Conservation (phyloP, 1,284 basidiomycete genomes). For the Cutaneotrichosporon sp. region DNA sequence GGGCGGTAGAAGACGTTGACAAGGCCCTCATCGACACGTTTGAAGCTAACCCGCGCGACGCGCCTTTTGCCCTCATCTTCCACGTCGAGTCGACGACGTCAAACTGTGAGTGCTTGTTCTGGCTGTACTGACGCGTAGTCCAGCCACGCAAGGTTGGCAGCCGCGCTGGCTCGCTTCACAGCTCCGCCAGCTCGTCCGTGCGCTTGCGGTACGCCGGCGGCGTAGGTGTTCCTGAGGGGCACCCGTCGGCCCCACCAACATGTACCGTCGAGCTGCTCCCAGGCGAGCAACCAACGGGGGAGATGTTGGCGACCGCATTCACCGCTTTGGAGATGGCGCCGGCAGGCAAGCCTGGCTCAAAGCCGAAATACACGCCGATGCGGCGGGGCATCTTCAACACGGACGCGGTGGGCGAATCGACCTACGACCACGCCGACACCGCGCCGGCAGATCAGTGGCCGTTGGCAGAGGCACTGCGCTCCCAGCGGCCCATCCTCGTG, state of each 20-base stretch:
- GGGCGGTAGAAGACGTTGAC: slow-evolving; percentile 44
- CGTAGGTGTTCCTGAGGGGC: slow-evolving; percentile 45
- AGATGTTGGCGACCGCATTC: slow-evolving; percentile 18
- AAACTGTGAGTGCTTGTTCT: background rate
- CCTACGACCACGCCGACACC: background rate
- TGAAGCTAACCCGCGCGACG: slow-evolving; percentile 11
- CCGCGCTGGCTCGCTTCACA: background rate
- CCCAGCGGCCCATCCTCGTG: slow-evolving; percentile 40
- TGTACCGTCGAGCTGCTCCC: slow-evolving; percentile 2
- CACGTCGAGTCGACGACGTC: slow-evolving; percentile 33
- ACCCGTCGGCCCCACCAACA: slow-evolving; percentile 35
- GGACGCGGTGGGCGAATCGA: background rate
- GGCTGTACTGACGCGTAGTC: background rate
- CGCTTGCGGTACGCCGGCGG: slow-evolving; percentile 29
- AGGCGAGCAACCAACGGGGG: background rate
- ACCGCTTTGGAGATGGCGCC: slow-evolving; percentile 2
- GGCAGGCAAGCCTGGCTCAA: background rate
- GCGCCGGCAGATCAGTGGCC: slow-evolving; percentile 37
- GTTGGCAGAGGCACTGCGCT: slow-evolving; percentile 40
- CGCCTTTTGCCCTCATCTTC: slow-evolving; percentile 43
- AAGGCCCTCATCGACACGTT: slow-evolving; percentile 39
- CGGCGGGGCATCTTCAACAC: slow-evolving; percentile 4
- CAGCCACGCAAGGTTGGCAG: background rate
- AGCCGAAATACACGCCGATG: background rate
- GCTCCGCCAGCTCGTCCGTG: background rate